Percentiles rank a stretch among this genome's conserved stretches.
Evolutionary conservation across 495 filamentous ascomycete species (phyloP).

Genomic region (Sphaerosporella brunnea): DNA sequence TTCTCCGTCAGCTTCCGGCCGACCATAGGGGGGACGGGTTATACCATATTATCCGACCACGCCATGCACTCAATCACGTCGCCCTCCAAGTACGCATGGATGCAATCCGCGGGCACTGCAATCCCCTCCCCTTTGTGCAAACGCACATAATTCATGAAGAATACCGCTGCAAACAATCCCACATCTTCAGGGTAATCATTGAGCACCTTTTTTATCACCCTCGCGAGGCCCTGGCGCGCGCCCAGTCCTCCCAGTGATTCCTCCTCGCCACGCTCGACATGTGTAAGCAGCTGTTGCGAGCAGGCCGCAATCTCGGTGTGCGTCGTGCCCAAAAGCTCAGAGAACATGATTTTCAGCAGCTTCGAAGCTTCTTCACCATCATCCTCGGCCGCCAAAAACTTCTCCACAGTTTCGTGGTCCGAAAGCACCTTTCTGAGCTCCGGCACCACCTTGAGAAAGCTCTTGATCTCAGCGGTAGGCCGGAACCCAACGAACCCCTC

Average conservation of each 20-base stretch:
- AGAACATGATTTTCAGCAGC: conserved; percentile 41
- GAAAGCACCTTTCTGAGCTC: conserved; percentile 32
- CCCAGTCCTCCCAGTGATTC: conserved; percentile 35
- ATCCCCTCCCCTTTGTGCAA: conserved; percentile 49
- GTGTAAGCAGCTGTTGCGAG: conserved; percentile 28
- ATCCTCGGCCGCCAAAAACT: conserved; percentile 34
- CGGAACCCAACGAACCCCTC: conserved; percentile 68
- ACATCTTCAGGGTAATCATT: conserved; percentile 36
- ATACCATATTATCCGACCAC: conserved; percentile 53
- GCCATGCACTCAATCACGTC: conserved; percentile 81
- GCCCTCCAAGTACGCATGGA: conserved; percentile 60
- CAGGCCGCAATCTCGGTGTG: conserved; percentile 32
- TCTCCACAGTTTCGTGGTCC: conserved; percentile 32
- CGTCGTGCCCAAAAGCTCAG: conserved; percentile 32
- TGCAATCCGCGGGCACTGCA: conserved; percentile 59
- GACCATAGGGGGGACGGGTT: background rate
- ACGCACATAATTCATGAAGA: conserved; percentile 58
- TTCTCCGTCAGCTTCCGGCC: background rate
- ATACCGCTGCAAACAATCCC: conserved; percentile 46
- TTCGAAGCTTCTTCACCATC: conserved; percentile 36
- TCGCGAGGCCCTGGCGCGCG: conserved; percentile 44
- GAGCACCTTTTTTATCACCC: conserved; percentile 43
- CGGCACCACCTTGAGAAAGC: conserved; percentile 37
- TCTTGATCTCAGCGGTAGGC: conserved; percentile 40
- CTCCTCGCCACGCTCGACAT: conserved; percentile 33